Evolutionary conservation across 345 rosid genomes (phyloP), one percentile per base, ranked within the genome.

Genomic region (Excoecaria agallocha): DNA sequence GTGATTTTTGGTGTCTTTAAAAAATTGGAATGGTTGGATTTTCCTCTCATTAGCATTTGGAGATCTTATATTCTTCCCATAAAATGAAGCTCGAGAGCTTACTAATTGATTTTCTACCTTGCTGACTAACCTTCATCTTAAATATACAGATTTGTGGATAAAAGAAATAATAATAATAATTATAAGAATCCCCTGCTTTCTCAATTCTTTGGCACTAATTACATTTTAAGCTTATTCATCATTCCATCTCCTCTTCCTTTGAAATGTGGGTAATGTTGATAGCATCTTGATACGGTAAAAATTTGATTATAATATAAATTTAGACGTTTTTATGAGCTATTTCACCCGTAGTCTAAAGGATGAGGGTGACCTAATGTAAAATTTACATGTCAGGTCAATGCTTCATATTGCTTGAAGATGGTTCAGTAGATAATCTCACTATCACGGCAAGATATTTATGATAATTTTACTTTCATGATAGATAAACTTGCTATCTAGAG

Each of bases 11-110:
- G 46, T 35, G 52, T 55, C 24, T 66, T 62, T 22, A 68, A 43
- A 11, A 78, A 71, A 67, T n/a, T 61, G 76, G 52, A 66, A 52
- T 54, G 68, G 41, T 56, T 39, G n/a, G 55, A 63, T 78, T 16
- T 41, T 37, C 30, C 35, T 37, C 38, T 48, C 37, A 45, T 12
- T 50, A 69, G 60, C 60, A 68, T 73, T 66, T 59, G 45, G 43
- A 68, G 59, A n/a, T n/a, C n/a, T 43, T 2, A 48, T 22, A 17
- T 67, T 45, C 37, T 19, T 37, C 20, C 30, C n/a, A 30, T 19
- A 49, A 24, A 49, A 6, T 50, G 58, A 66, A 30, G 22, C 3
- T 41, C 45, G 20, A 30, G 65, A 38, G 35, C 35, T 19, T 12
- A 17, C 30, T 25, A 60, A 20, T 52, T 35, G 25, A 30, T 16